Conservation (phyloP, 257 asterid genomes). For the Rehmannia glutinosa region DNA sequence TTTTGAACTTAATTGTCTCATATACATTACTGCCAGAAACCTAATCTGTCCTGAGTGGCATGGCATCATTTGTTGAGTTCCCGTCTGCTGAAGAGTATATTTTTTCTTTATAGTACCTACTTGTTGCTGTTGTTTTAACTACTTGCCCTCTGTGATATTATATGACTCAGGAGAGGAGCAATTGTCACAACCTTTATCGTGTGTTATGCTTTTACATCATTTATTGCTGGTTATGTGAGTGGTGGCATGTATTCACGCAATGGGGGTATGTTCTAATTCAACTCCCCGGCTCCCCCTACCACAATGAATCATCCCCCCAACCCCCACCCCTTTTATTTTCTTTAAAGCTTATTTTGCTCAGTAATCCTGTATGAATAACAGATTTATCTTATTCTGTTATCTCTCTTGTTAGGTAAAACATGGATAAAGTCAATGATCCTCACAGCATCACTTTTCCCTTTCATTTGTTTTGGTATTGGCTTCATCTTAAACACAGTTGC, state of each 20-base stretch:
- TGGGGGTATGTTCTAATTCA: constrained; percentile 54
- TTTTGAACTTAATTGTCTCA: too few species aligned
- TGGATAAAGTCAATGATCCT: constrained; percentile 85
- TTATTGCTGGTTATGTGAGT: constrained; percentile 83
- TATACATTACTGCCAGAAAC: too few species aligned
- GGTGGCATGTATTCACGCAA: constrained; percentile 82
- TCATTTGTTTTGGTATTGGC: constrained; percentile 73
- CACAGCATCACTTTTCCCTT: constrained; percentile 84
- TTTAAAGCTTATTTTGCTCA: constrained; percentile 1
- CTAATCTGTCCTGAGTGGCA: too few species aligned
- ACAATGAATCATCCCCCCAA: too few species aligned
- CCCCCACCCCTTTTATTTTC: too few species aligned
- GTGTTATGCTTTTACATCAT: constrained; percentile 83
- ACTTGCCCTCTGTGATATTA: constrained; percentile 16
- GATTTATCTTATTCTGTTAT: constrained; percentile 9
- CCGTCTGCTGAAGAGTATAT: too few species aligned
- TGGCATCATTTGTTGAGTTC: too few species aligned
- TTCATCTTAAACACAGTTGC: constrained; percentile 69
- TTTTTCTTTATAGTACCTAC: not conserved
- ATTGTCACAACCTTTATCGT: constrained; percentile 73
- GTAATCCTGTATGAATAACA: not conserved
- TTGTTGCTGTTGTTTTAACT: constrained; percentile 1
- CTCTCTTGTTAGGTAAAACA: constrained; percentile 53
- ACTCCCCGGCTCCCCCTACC: too few species aligned
- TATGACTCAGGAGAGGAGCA: constrained; percentile 81